Evolutionary conservation across 1,284 basidiomycete genomes (phyloP).

Genomic region (Pyrrhoderma lamaoense): DNA sequence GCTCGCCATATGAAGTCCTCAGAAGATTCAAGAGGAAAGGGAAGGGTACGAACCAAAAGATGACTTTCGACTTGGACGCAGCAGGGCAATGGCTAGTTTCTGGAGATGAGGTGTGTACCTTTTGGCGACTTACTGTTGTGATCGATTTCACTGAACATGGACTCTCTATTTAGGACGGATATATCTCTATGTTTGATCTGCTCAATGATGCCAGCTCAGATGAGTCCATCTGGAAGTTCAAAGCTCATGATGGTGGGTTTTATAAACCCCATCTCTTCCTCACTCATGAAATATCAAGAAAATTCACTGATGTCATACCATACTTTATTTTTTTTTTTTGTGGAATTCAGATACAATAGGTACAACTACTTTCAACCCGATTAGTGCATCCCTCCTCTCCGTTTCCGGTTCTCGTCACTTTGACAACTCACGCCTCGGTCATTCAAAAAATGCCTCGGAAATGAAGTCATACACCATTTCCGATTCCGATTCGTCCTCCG

Average conservation of each 20-base stretch:
- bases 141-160: not conserved
- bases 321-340: not conserved
- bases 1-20: slow-evolving; percentile 45
- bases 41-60: slow-evolving; percentile 64
- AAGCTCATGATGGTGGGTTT: slow-evolving; percentile 22
- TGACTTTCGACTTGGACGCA: slow-evolving; percentile 71
- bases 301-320: not conserved
- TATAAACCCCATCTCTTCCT: not conserved
- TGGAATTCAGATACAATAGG: slow-evolving; percentile 20
- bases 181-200: slow-evolving; percentile 23
- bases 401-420: slow-evolving; percentile 20
- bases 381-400: slow-evolving; percentile 11
- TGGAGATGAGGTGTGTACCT: slow-evolving; percentile 61
- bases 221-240: slow-evolving; percentile 17
- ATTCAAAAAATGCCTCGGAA: not conserved
- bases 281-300: too few relatives aligned
- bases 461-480: not conserved
- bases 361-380: slow-evolving; percentile 17
- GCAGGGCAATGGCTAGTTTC: slow-evolving; percentile 60
- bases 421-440: not conserved
- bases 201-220: not conserved
- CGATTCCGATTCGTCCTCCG: slow-evolving; percentile 1
- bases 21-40: slow-evolving; percentile 31
- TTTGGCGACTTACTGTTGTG: not conserved
- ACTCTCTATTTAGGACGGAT: slow-evolving; percentile 21